phyloP scores from a whole-genome alignment of 352 stramenopile genomes.

The Thraustochytrium striatum region DNA sequence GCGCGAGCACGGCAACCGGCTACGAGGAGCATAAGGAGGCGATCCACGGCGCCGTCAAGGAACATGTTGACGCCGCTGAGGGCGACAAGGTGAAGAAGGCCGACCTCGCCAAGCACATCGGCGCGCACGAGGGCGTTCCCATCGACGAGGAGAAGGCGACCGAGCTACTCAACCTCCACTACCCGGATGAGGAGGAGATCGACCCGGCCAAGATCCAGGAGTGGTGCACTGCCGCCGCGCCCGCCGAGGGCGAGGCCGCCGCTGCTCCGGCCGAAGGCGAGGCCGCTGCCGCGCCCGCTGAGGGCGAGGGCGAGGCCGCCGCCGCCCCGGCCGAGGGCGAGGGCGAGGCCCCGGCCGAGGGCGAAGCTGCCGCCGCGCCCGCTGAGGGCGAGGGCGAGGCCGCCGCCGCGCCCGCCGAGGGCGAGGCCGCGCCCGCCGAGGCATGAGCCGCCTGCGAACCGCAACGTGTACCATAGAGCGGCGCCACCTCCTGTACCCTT shows the following conservation, averaged over 20 bases:
- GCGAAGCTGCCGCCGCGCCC: constrained; percentile 4
- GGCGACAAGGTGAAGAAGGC: constrained; percentile 42
- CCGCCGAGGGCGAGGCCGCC: constrained; percentile 21
- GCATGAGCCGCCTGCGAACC: neutral
- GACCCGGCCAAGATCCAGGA: constrained; percentile 20
- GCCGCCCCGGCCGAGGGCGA: constrained; percentile 3
- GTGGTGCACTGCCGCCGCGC: neutral
- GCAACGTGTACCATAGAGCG: neutral
- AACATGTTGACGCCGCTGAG: neutral
- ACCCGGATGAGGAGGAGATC: constrained; percentile 17
- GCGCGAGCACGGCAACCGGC: neutral
- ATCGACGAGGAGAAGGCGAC: constrained; percentile 36
- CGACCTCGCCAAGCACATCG: constrained; percentile 24
- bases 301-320: constrained; percentile 9
- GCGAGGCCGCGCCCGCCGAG: constrained; percentile 2
- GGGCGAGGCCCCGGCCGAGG: constrained; percentile 12
- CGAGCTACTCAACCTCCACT: neutral
- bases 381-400: constrained; percentile 43
- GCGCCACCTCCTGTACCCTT: neutral
- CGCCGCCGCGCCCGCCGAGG: constrained; percentile 5
- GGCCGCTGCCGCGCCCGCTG: constrained; percentile 15
- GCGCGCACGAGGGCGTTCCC: constrained; percentile 1
- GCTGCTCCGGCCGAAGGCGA: constrained; percentile 2
- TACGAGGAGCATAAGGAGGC: constrained; percentile 5
- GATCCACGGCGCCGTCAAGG: neutral